Conservation (phyloP, 2,329 filamentous ascomycete genomes). For the Sclerotinia minor region DNA sequence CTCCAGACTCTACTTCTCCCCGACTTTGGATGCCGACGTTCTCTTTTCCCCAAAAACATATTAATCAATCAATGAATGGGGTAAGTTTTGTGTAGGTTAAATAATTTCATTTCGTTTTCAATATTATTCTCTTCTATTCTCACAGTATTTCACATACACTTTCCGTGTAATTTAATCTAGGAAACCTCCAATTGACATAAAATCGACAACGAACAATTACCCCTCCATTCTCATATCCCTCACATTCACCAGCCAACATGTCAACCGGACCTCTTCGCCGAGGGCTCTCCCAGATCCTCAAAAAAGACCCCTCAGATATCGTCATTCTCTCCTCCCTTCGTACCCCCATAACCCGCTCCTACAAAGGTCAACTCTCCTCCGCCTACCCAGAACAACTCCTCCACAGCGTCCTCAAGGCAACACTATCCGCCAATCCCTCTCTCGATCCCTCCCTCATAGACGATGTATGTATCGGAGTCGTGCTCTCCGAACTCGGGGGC, state of each 20-base stretch:
- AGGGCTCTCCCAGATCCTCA: conserved; percentile 73
- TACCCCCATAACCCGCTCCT: conserved; percentile 80
- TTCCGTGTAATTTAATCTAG: not conserved
- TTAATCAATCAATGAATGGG: conserved; percentile 13
- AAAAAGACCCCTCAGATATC: conserved; percentile 77
- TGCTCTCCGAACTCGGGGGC: conserved; percentile 87
- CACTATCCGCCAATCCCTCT: conserved; percentile 69
- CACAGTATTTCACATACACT: not conserved
- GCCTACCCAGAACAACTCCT: conserved; percentile 90
- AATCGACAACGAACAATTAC: conserved; percentile 1
- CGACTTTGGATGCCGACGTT: conserved; percentile 21
- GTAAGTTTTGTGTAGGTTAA: conserved; percentile 10
- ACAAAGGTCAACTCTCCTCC: conserved; percentile 81
- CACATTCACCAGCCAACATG: not conserved
- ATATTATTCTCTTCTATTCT: not conserved
- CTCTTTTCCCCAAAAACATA: conserved; percentile 9
- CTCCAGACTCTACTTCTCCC: conserved; percentile 9
- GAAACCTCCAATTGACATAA: not conserved
- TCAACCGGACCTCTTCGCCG: conserved; percentile 49
- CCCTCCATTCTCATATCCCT: conserved; percentile 6
- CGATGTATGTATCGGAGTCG: conserved; percentile 84
- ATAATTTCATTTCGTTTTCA: not conserved
- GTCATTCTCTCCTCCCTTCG: conserved; percentile 90
- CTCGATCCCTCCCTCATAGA: conserved; percentile 69
- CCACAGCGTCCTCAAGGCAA: conserved; percentile 63